phyloP scores from a whole-genome alignment of 2,329 filamentous ascomycete species.

The Apiospora sp. region DNA sequence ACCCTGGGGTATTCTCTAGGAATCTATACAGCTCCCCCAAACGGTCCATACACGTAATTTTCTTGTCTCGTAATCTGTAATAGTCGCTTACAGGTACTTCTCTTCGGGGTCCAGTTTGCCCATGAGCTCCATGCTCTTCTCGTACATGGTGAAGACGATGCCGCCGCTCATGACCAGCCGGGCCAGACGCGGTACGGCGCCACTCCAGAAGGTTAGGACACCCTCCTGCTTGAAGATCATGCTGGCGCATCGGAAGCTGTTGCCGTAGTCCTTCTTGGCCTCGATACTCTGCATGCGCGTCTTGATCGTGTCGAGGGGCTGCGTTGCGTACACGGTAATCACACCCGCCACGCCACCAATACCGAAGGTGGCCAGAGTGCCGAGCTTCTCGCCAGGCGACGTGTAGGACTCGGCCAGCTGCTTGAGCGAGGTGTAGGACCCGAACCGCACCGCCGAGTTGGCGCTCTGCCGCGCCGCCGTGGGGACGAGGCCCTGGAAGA shows the following conservation, averaged over 20 bases:
- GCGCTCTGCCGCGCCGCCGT: conserved; percentile 95
- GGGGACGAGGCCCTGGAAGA: conserved; percentile 96
- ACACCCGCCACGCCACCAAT: conserved; percentile 89
- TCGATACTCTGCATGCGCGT: conserved; percentile 98
- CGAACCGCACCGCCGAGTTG: conserved; percentile 91
- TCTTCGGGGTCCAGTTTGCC: conserved; percentile 81
- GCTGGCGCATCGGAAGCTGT: conserved; percentile 82
- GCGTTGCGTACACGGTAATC: conserved; percentile 84
- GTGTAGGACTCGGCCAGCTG: conserved; percentile 93
- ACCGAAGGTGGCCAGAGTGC: conserved; percentile 85
- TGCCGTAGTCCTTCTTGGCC: conserved; percentile 81
- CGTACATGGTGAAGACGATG: conserved; percentile 98
- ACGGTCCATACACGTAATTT: background rate
- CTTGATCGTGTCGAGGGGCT: conserved; percentile 91
- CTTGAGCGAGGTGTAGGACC: conserved; percentile 87
- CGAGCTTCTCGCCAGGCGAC: conserved; percentile 92
- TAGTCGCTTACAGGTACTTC: conserved; percentile 72
- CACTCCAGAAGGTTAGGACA: conserved; percentile 90
- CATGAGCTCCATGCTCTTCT: conserved; percentile 94
- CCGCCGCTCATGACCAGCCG: conserved; percentile 90
- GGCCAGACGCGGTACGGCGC: conserved; percentile 84
- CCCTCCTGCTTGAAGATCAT: conserved; percentile 91
- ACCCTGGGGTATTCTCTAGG: conserved; percentile 27
- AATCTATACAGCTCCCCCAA: conserved; percentile 29
- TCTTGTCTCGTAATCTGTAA: background rate